Conservation (phyloP, 371 early-diverging fungal genomes). For the Rhizopus arrhizus region DNA sequence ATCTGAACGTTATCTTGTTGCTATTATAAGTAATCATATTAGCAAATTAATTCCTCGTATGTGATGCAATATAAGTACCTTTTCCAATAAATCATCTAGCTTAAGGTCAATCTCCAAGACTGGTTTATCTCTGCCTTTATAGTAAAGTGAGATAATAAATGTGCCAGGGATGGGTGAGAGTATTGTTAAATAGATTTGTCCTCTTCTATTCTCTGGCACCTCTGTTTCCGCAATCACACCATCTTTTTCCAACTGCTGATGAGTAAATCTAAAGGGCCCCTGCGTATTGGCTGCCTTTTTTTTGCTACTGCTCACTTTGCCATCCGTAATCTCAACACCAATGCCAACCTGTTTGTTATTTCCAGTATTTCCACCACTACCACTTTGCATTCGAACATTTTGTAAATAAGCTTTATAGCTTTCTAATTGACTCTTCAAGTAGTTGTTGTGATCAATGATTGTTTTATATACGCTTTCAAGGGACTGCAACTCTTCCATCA, state of each 20-base stretch:
- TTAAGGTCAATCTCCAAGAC: slow-evolving; percentile 94
- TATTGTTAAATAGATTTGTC: slow-evolving; percentile 83
- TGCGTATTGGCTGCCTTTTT: slow-evolving; percentile 41
- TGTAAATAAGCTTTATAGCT: slow-evolving; percentile 89
- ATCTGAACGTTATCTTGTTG: slow-evolving; percentile 86
- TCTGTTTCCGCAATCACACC: slow-evolving; percentile 88
- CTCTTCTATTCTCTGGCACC: slow-evolving; percentile 81
- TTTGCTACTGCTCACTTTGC: slow-evolving; percentile 41
- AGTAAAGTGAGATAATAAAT: slow-evolving; percentile 83
- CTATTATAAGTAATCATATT: slow-evolving; percentile 32
- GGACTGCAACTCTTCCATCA: slow-evolving; percentile 71
- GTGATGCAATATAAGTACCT: slow-evolving; percentile 61
- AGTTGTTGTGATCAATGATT: slow-evolving; percentile 89
- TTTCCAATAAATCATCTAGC: slow-evolving; percentile 91
- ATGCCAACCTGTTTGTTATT: slow-evolving; percentile 41
- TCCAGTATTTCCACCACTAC: slow-evolving; percentile 61
- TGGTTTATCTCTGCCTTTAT: slow-evolving; percentile 86
- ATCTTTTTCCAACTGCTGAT: slow-evolving; percentile 83
- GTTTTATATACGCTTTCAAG: slow-evolving; percentile 83
- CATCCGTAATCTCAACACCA: slow-evolving; percentile 16
- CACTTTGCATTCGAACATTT: slow-evolving; percentile 81
- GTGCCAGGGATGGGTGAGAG: slow-evolving; percentile 83
- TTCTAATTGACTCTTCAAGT: slow-evolving; percentile 81
- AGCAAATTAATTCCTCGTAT: slow-evolving; percentile 18
- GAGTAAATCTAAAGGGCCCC: slow-evolving; percentile 76